Evolutionary conservation across 108 stramenopile species (phyloP).

Genomic region (Cyclostephanos tholiformis): DNA sequence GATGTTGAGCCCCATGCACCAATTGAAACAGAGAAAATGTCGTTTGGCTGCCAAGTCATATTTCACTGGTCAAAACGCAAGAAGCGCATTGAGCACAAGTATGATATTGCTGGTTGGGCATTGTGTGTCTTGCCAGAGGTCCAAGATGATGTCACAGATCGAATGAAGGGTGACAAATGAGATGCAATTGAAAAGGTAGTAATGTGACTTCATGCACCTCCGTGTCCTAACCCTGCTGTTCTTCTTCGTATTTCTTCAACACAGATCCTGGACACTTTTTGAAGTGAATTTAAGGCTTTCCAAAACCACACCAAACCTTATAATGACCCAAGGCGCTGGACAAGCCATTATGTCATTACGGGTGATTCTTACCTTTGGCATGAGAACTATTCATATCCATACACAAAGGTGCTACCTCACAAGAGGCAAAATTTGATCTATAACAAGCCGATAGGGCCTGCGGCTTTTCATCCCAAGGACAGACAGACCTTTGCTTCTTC

Average conservation of each 20-base stretch:
- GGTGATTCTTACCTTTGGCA: slow-evolving; percentile 23
- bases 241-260: background rate
- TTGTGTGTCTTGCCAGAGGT: background rate
- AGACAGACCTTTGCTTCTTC: too few species aligned
- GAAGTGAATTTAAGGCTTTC: slow-evolving; percentile 13
- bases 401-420: too few species aligned
- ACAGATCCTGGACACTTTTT: slow-evolving; percentile 4
- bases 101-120: too few species aligned
- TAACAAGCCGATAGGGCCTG: too few species aligned
- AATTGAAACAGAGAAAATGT: background rate
- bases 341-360: background rate
- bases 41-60: background rate
- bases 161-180: background rate
- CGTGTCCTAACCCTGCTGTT: background rate
- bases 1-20: background rate
- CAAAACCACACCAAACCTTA: background rate
- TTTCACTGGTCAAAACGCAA: too few species aligned
- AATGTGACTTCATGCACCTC: background rate
- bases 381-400: slow-evolving; percentile 18
- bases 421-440: too few species aligned
- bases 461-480: too few species aligned
- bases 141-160: background rate
- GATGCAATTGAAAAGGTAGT: background rate
- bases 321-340: background rate
- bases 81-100: too few species aligned